Evolutionary conservation across 2,329 filamentous ascomycete genomes (phyloP).

Genomic region (Thelonectria discophora): DNA sequence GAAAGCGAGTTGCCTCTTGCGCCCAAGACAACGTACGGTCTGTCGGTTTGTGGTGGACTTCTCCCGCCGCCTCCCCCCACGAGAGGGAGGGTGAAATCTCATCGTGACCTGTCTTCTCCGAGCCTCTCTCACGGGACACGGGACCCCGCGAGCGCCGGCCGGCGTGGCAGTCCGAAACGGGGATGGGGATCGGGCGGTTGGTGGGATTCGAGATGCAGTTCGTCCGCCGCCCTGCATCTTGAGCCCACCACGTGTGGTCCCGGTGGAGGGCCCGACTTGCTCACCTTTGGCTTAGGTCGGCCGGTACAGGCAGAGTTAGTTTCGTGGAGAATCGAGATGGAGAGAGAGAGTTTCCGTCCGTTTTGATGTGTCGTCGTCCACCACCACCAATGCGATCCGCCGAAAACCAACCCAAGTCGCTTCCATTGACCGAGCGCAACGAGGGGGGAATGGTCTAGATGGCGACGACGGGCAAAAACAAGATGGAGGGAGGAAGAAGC

Average conservation of each 20-base stretch:
- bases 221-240: constrained; percentile 39
- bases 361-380: no score
- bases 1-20: constrained; percentile 2
- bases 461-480: neutral
- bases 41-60: constrained; percentile 21
- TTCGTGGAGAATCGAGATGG: constrained; percentile 29
- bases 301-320: constrained; percentile 22
- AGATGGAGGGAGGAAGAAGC: constrained; percentile 14
- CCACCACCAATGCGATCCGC: constrained; percentile 2
- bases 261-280: constrained; percentile 24
- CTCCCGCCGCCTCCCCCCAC: constrained; percentile 5
- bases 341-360: no score
- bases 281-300: constrained; percentile 19
- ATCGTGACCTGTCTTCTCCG: neutral
- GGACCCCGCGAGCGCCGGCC: constrained; percentile 23
- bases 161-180: constrained; percentile 20
- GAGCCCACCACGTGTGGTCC: constrained; percentile 40
- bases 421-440: neutral
- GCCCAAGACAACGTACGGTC: constrained; percentile 14
- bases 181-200: constrained; percentile 26
- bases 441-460: constrained; percentile 1
- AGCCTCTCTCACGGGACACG: constrained; percentile 14
- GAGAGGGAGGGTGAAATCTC: no score
- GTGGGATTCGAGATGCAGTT: constrained; percentile 39
- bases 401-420: no score